These are phyloP conservation scores for Sanguinoderma infundibulare DNA, from an alignment of 1,284 basidiomycete genomes.

Conservation along the genomic window DNA sequence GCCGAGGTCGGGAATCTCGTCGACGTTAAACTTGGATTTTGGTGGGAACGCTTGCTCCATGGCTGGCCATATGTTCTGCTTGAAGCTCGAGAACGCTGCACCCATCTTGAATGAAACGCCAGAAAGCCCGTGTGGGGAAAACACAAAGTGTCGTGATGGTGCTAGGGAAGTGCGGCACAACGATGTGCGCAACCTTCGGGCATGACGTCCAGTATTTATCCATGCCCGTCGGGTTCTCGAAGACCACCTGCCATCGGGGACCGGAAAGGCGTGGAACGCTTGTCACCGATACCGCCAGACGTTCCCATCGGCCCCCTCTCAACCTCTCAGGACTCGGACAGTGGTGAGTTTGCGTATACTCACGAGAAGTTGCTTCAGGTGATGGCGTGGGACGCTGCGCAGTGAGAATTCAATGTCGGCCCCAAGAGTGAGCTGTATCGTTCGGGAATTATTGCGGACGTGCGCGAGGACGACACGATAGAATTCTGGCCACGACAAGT, in stretches of 20 bases:
- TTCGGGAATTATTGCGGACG: background rate
- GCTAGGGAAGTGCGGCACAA: too few relatives aligned
- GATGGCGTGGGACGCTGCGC: background rate
- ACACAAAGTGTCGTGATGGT: background rate
- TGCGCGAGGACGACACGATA: background rate
- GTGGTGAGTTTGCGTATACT: background rate
- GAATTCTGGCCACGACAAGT: too few relatives aligned
- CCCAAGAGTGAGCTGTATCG: background rate
- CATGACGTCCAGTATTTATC: background rate
- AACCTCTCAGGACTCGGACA: background rate
- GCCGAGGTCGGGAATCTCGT: conserved; percentile 56
- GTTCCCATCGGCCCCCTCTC: too few relatives aligned
- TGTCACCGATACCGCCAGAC: background rate
- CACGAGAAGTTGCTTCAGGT: background rate
- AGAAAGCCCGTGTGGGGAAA: background rate
- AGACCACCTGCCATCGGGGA: background rate
- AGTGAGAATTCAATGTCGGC: background rate
- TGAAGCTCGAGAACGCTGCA: conserved; percentile 2
- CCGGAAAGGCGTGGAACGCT: background rate
- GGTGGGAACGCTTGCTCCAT: conserved; percentile 38
- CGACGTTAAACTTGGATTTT: conserved; percentile 45
- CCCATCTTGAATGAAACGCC: conserved; percentile 3
- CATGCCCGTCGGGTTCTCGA: background rate
- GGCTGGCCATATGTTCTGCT: background rate
- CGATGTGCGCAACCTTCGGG: background rate